Evolutionary conservation across 2,329 filamentous ascomycete species (phyloP), one percentile per base, ranked within the genome.

Genomic region (Aspergillus melleus): DNA sequence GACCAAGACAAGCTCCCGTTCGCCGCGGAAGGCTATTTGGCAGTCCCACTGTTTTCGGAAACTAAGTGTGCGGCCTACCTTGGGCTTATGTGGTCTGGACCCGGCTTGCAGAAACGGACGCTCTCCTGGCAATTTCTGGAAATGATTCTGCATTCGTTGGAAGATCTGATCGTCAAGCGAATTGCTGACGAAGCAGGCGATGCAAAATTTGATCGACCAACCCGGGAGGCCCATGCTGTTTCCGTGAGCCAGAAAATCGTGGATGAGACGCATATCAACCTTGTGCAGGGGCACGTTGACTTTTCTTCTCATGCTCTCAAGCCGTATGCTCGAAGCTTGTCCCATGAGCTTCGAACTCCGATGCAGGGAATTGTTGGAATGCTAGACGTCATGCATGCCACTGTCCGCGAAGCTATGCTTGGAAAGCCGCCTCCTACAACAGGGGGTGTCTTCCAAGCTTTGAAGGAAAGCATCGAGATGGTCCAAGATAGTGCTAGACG

Each of bases 361-460:
- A 90, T 91, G 88, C 88, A 91, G 72, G 88, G 88, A 47, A 87
- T 91, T 6, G 87, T 91, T 14, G 88, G 88, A 6, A 90, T 90
- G 88, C 76, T 91, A 49, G 88, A 91, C 74, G 86, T 91, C 61
- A 90, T 91, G 87, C 87, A 90, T 74, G 86, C 88, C 3, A 90
- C 87, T 2, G 86, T 90, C 2, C 81, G 88, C 59, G 88, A 90
- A 69, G 86, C 86, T 19, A 82, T 87, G 8, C 82, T 85, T 61
- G 80, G 78, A 42, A 81, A 84, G 61, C 74, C 76, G 10, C 81
- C 84, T 60, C 69, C 81, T 6, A 78, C 77, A 54, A 76, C 84
- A 4, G 80, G 82, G 30, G 75, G 79, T 59, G 79, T 90, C 49
- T 87, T 90, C 63, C 80, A 85, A 59, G 81, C 82, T 24, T 77